Evolutionary conservation across 106 monocot genomes (phyloP).

Genomic region (Triglochin maritima): DNA sequence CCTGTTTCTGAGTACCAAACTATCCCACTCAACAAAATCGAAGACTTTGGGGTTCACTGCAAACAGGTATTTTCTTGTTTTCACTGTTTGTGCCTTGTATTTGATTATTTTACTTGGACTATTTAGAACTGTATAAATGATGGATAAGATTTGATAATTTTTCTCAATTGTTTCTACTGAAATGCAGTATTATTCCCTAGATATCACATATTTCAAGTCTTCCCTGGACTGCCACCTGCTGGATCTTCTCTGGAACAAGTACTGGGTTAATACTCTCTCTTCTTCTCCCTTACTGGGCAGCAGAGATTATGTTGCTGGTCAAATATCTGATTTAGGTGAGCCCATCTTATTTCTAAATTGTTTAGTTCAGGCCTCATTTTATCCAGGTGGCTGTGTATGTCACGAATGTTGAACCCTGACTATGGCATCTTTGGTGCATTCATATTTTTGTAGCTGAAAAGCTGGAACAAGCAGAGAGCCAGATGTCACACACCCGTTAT

Average conservation of each 20-base stretch:
- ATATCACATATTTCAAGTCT: constrained; percentile 98
- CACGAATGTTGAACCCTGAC: not conserved
- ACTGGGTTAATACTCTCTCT: constrained; percentile 97
- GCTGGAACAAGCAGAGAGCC: constrained; percentile 90
- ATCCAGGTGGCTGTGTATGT: not conserved
- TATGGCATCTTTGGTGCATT: not conserved
- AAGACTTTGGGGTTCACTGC: constrained; percentile 99
- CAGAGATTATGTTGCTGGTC: constrained; percentile 95
- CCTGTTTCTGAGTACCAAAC: constrained; percentile 97
- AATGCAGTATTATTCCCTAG: constrained; percentile 81
- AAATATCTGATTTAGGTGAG: constrained; percentile 93
- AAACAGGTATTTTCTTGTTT: constrained; percentile 44
- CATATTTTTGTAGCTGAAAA: constrained; percentile 60
- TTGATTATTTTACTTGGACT: not conserved
- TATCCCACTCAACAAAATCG: constrained; percentile 95
- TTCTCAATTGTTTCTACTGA: constrained; percentile 1
- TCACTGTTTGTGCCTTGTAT: not conserved
- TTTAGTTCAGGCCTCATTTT: not conserved
- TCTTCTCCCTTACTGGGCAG: constrained; percentile 79
- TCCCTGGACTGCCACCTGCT: constrained; percentile 79
- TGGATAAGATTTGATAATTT: not conserved
- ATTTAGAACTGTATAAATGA: not conserved
- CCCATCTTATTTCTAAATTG: not conserved
- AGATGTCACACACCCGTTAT: constrained; percentile 66
- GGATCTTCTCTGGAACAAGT: constrained; percentile 98